Conservation (phyloP, 2,329 filamentous ascomycete genomes). For the Neurospora crassa region DNA sequence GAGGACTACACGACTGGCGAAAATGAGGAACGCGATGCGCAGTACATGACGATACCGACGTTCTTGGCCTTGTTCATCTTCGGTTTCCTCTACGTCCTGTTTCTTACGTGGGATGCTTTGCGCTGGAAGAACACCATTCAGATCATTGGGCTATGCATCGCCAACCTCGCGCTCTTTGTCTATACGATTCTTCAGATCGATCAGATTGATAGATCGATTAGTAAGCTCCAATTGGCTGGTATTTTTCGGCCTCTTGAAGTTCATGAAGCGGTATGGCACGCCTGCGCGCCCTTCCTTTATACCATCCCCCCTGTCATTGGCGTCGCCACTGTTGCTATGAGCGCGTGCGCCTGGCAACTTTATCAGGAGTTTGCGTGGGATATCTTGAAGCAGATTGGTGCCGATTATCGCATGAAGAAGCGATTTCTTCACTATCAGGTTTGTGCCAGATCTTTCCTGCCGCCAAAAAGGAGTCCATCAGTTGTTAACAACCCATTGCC, state of each 20-base stretch:
- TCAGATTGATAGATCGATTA: constrained; percentile 71
- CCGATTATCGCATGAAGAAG: constrained; percentile 93
- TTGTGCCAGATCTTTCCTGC: constrained; percentile 19
- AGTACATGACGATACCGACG: constrained; percentile 72
- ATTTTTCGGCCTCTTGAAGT: constrained; percentile 31
- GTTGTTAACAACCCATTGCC: constrained; percentile 12
- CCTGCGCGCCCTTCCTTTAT: constrained; percentile 67
- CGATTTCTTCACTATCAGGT: constrained; percentile 96
- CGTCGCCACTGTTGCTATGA: constrained; percentile 62
- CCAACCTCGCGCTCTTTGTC: constrained; percentile 83
- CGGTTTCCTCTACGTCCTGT: constrained; percentile 84
- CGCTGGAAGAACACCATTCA: constrained; percentile 97
- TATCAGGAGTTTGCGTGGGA: constrained; percentile 99
- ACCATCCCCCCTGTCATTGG: constrained; percentile 80
- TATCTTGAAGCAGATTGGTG: constrained; percentile 98
- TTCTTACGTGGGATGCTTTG: constrained; percentile 87
- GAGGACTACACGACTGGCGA: constrained; percentile 31
- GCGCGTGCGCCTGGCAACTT: constrained; percentile 80
- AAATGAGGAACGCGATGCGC: constrained; percentile 35
- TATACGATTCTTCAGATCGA: constrained; percentile 91
- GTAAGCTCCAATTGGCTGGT: constrained; percentile 33
- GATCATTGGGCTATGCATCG: constrained; percentile 86
- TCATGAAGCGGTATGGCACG: constrained; percentile 49
- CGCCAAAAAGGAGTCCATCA: background rate
- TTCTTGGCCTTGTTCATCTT: constrained; percentile 97